These are phyloP conservation scores for Tricholoma terreum DNA, from an alignment of 768 basidiomycete species.

Conservation along the genomic window DNA sequence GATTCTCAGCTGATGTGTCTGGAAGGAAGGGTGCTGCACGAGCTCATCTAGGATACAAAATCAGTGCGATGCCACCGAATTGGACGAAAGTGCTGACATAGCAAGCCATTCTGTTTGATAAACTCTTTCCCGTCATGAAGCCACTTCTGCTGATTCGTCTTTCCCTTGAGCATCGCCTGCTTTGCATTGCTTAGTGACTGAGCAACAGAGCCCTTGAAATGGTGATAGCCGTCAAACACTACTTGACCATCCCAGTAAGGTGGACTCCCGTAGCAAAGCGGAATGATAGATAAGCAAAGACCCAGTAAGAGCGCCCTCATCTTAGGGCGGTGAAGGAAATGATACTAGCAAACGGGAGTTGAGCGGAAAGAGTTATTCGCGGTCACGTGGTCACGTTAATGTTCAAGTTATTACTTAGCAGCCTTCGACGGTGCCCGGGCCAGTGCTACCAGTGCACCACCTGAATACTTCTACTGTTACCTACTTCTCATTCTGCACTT, in stretches of 20 bases:
- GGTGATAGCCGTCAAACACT: slow-evolving; percentile 33
- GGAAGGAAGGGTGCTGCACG: slow-evolving; percentile 50
- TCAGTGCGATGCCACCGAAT: neutral
- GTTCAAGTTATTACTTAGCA: no score
- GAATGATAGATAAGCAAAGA: slow-evolving; percentile 8
- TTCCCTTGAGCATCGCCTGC: slow-evolving; percentile 40
- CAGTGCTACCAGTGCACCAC: no score
- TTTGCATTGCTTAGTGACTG: slow-evolving; percentile 36
- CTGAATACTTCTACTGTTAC: no score
- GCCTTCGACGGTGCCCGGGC: no score
- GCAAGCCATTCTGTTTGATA: slow-evolving; percentile 65
- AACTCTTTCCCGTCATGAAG: slow-evolving; percentile 59
- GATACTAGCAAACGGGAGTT: no score
- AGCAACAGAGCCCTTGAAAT: slow-evolving; percentile 15
- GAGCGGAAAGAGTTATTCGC: neutral
- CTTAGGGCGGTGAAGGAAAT: no score
- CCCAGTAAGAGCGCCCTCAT: slow-evolving; percentile 16
- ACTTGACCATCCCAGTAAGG: slow-evolving; percentile 33
- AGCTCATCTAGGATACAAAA: slow-evolving; percentile 51
- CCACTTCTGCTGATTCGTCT: slow-evolving; percentile 59
- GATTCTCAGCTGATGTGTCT: slow-evolving; percentile 54
- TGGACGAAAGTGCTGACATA: slow-evolving; percentile 48
- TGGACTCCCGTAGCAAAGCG: slow-evolving; percentile 9
- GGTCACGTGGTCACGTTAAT: slow-evolving; percentile 17
- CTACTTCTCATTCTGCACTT: no score